Percentiles rank a stretch among this genome's conserved stretches.
Conservation (phyloP, 1,139 yeast species). For the Nematodospora anomalae region DNA sequence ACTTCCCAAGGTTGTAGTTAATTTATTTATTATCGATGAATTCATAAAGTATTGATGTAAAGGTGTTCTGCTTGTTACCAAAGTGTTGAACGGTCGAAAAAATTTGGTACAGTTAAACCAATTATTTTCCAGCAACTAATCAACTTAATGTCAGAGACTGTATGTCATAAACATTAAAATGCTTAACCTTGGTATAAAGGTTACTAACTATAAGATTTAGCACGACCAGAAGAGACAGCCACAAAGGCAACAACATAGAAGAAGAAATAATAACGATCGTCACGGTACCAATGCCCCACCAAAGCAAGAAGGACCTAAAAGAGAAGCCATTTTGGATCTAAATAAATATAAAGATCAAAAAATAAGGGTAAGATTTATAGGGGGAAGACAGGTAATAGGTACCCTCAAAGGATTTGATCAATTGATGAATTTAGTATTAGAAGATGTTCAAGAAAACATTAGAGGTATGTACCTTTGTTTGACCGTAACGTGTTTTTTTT, state of each 20-base stretch:
- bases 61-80: background rate
- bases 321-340: slow-evolving; percentile 86
- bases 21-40: too few species aligned
- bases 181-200: background rate
- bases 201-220: background rate
- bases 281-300: slow-evolving; percentile 31
- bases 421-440: slow-evolving; percentile 89
- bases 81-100: background rate
- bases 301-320: slow-evolving; percentile 73
- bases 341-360: slow-evolving; percentile 72
- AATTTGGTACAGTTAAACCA: background rate
- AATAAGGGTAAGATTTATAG: slow-evolving; percentile 77
- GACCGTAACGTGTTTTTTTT: slow-evolving; percentile 1
- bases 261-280: slow-evolving; percentile 10
- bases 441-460: slow-evolving; percentile 71
- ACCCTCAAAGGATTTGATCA: slow-evolving; percentile 86
- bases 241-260: slow-evolving; percentile 11
- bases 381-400: slow-evolving; percentile 85
- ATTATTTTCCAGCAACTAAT: too few species aligned
- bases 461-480: slow-evolving; percentile 42
- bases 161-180: slow-evolving; percentile 8
- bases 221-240: slow-evolving; percentile 2
- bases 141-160: slow-evolving; percentile 14
- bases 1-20: too few species aligned
- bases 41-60: background rate